A percentile compares a stretch with the other conserved stretches of the same genome.
Conservation (phyloP, 2,329 filamentous ascomycete species). For the Hypoxylon sp. region DNA sequence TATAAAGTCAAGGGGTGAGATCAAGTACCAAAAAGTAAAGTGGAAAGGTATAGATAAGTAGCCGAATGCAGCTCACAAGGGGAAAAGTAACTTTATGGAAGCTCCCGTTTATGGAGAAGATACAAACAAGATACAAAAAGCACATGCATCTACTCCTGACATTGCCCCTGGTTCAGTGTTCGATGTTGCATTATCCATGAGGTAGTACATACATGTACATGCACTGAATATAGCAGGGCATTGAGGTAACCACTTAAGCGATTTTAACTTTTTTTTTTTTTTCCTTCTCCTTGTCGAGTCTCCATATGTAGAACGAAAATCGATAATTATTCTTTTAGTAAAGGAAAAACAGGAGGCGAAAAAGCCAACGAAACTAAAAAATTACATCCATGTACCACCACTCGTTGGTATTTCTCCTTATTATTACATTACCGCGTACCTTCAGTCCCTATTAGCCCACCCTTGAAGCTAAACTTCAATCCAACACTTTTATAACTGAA, state of each 20-base stretch:
- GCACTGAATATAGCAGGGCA: background rate
- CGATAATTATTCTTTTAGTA: no score
- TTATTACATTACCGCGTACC: background rate
- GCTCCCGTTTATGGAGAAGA: background rate
- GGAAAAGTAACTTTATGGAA: slow-evolving; percentile 1
- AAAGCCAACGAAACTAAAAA: no score
- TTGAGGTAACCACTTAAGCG: slow-evolving; percentile 17
- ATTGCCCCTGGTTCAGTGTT: slow-evolving; percentile 6
- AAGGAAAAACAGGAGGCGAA: slow-evolving; percentile 20
- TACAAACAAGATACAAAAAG: slow-evolving; percentile 8
- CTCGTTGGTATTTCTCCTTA: slow-evolving; percentile 1
- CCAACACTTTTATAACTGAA: slow-evolving; percentile 20
- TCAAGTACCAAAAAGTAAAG: no score
- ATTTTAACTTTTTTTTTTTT: slow-evolving; percentile 20
- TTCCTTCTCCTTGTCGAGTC: slow-evolving; percentile 1
- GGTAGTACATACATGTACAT: background rate
- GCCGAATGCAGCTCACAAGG: background rate
- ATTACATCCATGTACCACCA: no score
- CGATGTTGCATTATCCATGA: no score
- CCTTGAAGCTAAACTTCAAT: no score
- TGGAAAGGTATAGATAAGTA: slow-evolving; percentile 2
- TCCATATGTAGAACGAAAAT: slow-evolving; percentile 5
- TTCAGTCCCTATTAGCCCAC: background rate
- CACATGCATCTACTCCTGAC: no score
- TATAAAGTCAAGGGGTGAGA: no score